These are phyloP conservation scores for Aethionema arabicum DNA, from an alignment of 345 rosid genomes.

Conservation along the genomic window DNA sequence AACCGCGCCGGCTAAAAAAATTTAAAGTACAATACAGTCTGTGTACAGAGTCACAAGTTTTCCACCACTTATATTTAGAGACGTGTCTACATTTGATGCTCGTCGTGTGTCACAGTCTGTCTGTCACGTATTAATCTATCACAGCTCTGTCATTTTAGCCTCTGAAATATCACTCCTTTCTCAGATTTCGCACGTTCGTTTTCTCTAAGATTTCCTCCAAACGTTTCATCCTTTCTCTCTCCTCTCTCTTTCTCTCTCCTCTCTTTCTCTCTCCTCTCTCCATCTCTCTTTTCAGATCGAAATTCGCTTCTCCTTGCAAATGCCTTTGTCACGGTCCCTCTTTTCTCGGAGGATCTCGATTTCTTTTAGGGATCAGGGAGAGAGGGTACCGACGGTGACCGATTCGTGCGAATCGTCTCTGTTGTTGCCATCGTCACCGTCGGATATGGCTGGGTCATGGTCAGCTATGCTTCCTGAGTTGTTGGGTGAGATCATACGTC, in stretches of 20 bases:
- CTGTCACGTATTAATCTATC: conserved; percentile 14
- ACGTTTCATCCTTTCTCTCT: conserved; percentile 16
- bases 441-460: conserved; percentile 50
- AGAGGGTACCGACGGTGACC: conserved; percentile 2
- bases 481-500: conserved; percentile 68
- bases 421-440: conserved; percentile 25
- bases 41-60: background rate
- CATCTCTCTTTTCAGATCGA: conserved; percentile 29
- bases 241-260: background rate
- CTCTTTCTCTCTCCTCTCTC: conserved; percentile 10
- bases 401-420: conserved; percentile 25
- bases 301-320: conserved; percentile 22
- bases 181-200: conserved; percentile 21
- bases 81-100: conserved; percentile 6
- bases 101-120: background rate
- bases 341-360: conserved; percentile 61
- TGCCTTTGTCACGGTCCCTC: conserved; percentile 60
- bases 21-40: background rate
- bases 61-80: background rate
- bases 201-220: conserved; percentile 7
- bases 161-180: background rate
- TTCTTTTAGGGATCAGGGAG: conserved; percentile 44
- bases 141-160: conserved; percentile 30
- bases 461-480: conserved; percentile 76
- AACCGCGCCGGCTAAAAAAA: too few species aligned